Conservation (phyloP, 192 early-diverging fungal genomes). For the Backusella parvicylindrica region DNA sequence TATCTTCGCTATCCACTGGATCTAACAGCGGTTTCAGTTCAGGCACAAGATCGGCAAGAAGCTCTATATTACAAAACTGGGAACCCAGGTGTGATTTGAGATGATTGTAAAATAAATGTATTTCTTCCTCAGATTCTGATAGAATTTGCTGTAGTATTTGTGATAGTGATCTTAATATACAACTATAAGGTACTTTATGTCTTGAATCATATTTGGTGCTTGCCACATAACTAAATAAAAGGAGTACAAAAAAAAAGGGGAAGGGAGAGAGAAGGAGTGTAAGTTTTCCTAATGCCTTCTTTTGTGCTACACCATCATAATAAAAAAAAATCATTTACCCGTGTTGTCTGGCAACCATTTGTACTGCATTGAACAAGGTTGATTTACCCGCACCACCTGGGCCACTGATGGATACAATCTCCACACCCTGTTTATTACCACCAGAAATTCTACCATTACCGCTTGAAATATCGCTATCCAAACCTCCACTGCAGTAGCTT, state of each 20-base stretch:
- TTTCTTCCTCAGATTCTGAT: conserved; percentile 29
- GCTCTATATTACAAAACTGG: conserved; percentile 15
- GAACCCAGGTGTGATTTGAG: conserved; percentile 14
- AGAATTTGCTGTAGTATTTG: conserved; percentile 33
- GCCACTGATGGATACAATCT: conserved; percentile 23
- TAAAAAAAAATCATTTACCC: conserved; percentile 6
- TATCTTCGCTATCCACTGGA: background rate
- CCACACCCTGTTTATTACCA: conserved; percentile 4
- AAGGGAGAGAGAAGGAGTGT: background rate
- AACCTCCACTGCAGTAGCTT: conserved; percentile 14
- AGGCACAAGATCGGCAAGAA: conserved; percentile 24
- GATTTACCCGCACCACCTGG: conserved; percentile 33
- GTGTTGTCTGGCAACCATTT: conserved; percentile 26
- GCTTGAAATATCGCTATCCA: conserved; percentile 21
- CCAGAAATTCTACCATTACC: background rate
- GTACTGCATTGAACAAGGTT: conserved; percentile 24
- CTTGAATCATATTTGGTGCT: conserved; percentile 29
- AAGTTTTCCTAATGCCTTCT: background rate
- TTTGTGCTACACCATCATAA: conserved; percentile 13
- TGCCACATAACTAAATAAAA: conserved; percentile 19
- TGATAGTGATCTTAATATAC: conserved; percentile 26
- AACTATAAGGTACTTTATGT: conserved; percentile 27
- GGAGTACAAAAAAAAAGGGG: background rate
- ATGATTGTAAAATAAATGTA: conserved; percentile 12
- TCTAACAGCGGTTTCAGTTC: conserved; percentile 22